Base-by-base conservation (phyloP, 2,329 filamentous ascomycete genomes). In the Exophiala bonariae region DNA sequence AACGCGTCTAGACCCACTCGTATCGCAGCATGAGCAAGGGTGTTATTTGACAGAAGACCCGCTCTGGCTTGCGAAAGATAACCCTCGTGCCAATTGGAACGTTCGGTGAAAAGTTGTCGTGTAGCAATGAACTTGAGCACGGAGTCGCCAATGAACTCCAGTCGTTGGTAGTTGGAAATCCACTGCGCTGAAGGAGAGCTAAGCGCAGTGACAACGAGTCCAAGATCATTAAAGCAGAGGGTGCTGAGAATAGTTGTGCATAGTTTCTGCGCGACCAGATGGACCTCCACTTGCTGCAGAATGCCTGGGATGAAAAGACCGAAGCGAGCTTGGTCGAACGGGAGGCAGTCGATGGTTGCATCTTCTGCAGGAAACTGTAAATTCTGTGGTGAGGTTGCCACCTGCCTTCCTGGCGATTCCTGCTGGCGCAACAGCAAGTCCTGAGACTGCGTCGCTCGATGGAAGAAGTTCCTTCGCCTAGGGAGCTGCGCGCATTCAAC, bases 131-230 rank as follows among this genome's bases (percentile, higher is more conserved):
- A 80, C 60, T 97, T 97, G 30, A 97, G 74, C 2, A 95, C 74
- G 0, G 82, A 83, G 60, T 97, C 92, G 0, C 93, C 93, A 0
- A 96, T 70, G 57, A 95, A 95, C 63, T 97, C 93, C 0, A 95
- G 72, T 2, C 86, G 76, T 59, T 97, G 86, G 61, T 96, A 96
- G 55, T 96, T 79, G 23, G 36, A 18, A 11, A 20, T 36, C 8
- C 35, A n/a, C n/a, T n/a, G 16, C 8, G 34, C 46, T 5, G 13
- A 14, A 17, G 54, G 54, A 16, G 41, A n/a, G 26, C 49, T 52
- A 16, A 57, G 18, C 23, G 54, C 54, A 22, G 47, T 23, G 5
- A 42, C 33, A 11, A 56, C 41, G 28, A 57, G n/a, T 17, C 44
- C 43, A 9, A 47, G 11, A 30, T 50, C 34, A n/a, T 17, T 14